Conservation (phyloP, 2,329 filamentous ascomycete species). For the Capronia epimyces region DNA sequence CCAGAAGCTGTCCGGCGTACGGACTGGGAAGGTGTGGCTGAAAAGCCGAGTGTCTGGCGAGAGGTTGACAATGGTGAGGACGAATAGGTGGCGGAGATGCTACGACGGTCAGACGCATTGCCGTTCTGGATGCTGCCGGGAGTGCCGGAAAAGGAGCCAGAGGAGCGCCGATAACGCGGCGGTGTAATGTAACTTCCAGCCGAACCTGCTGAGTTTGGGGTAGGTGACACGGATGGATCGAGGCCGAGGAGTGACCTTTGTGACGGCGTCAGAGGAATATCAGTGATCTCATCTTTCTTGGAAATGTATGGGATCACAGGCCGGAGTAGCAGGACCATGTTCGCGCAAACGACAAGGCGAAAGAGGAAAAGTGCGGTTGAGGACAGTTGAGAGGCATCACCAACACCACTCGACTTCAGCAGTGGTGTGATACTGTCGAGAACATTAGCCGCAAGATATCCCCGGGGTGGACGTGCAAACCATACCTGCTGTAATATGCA, state of each 20-base stretch:
- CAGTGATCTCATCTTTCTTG: conserved; percentile 68
- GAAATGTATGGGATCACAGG: conserved; percentile 58
- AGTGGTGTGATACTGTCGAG: conserved; percentile 33
- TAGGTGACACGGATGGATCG: conserved; percentile 58
- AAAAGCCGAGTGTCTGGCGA: conserved; percentile 21
- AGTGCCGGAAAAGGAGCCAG: conserved; percentile 43
- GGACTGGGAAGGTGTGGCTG: conserved; percentile 38
- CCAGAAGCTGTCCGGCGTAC: conserved; percentile 37
- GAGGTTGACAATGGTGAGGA: conserved; percentile 25
- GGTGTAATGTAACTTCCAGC: conserved; percentile 61
- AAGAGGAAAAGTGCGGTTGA: conserved; percentile 50
- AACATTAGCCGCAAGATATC: neutral
- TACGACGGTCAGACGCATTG: conserved; percentile 41
- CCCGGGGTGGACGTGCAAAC: neutral
- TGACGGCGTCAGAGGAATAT: conserved; percentile 84
- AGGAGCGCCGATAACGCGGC: conserved; percentile 34
- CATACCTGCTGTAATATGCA: conserved; percentile 23
- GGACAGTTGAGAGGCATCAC: conserved; percentile 33
- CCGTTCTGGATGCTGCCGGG: conserved; percentile 30
- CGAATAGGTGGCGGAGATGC: conserved; percentile 29
- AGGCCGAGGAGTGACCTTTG: conserved; percentile 83
- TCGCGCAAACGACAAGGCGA: conserved; percentile 60
- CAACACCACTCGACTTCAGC: conserved; percentile 35
- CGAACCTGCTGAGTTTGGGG: conserved; percentile 53
- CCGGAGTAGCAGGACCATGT: conserved; percentile 64